Percentiles rank a stretch among this genome's conserved stretches.
Evolutionary conservation across 1,284 basidiomycete species (phyloP).

Genomic region (Naganishia albida): DNA sequence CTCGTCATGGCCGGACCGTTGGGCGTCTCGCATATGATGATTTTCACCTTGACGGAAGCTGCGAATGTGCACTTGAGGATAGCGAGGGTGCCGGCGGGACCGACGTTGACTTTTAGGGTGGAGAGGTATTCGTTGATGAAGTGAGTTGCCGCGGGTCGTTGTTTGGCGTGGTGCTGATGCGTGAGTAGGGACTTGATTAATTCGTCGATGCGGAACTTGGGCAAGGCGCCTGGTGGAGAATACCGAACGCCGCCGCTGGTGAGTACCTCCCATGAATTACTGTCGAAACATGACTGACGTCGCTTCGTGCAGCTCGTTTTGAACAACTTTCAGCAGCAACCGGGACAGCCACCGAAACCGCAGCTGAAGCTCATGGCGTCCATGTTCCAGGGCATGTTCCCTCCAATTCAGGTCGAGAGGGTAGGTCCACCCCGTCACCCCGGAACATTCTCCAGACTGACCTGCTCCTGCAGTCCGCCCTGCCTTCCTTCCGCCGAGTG

Average conservation of each 20-base stretch:
- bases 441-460: conserved; percentile 39
- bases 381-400: conserved; percentile 60
- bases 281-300: background rate
- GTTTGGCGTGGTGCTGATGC: conserved; percentile 20
- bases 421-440: conserved; percentile 61
- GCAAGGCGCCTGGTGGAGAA: conserved; percentile 51
- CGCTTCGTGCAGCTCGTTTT: conserved; percentile 56
- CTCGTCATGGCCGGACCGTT: conserved; percentile 88
- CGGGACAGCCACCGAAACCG: conserved; percentile 52
- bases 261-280: conserved; percentile 23
- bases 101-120: conserved; percentile 89
- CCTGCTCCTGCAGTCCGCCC: conserved; percentile 66
- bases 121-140: conserved; percentile 89
- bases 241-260: conserved; percentile 54
- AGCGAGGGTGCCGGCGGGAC: conserved; percentile 84
- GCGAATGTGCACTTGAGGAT: conserved; percentile 80
- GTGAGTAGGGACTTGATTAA: conserved; percentile 46
- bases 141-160: conserved; percentile 38
- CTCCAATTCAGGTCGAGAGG: conserved; percentile 58
- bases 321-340: conserved; percentile 55
- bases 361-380: conserved; percentile 58
- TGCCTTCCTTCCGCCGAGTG: conserved; percentile 85
- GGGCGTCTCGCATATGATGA: conserved; percentile 88
- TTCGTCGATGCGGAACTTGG: conserved; percentile 50
- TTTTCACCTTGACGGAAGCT: conserved; percentile 82